Base-by-base conservation (phyloP, 1,284 basidiomycete genomes). In the Pholiota adiposa region DNA sequence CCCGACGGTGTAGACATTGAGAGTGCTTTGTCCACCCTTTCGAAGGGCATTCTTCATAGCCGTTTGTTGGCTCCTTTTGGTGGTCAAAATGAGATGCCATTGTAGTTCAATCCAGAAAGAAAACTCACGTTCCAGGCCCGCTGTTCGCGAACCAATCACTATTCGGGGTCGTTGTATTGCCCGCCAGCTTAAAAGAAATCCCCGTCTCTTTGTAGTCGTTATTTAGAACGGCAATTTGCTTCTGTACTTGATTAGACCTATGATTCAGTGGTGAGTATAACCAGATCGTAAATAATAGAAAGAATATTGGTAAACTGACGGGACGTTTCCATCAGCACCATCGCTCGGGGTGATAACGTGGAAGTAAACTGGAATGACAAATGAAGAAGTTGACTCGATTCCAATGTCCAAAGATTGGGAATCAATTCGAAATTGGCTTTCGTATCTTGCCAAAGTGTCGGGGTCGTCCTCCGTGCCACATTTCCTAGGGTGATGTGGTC, bases 1-100 rank as follows among this genome's bases (percentile, higher is more conserved):
- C 65, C 59, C 63, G 21, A 67, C 65, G 11, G 63, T 65, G 41
- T 63, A 70, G 14, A 70, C 57, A 33, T 69, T 69, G 6, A 69
- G 53, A 38, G n/a, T n/a, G n/a, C n/a, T 40, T 63, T 7, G 34
- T 40, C 61, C 63, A 12, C 63, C 65, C 19, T 50, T 44, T 23
- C 67, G 56, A 25, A 63, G 55, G 4, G 46, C 16, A 16, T 44
- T 23, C 41, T 65, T 60, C 65, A 64, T 62, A n/a, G 41, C 51
- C 38, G 54, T 49, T 57, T 62, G 49, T 44, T 59, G 25, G 18
- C 52, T 27, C 29, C 54, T 61, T n/a, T n/a, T n/a, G n/a, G n/a
- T n/a, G n/a, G n/a, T n/a, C n/a, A n/a, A n/a, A n/a, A n/a, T n/a
- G n/a, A n/a, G n/a, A n/a, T n/a, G n/a, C n/a, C n/a, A n/a, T n/a